Evolutionary conservation across 768 basidiomycete genomes (phyloP).

Genomic region (Erythrobasidium yunnanense): DNA sequence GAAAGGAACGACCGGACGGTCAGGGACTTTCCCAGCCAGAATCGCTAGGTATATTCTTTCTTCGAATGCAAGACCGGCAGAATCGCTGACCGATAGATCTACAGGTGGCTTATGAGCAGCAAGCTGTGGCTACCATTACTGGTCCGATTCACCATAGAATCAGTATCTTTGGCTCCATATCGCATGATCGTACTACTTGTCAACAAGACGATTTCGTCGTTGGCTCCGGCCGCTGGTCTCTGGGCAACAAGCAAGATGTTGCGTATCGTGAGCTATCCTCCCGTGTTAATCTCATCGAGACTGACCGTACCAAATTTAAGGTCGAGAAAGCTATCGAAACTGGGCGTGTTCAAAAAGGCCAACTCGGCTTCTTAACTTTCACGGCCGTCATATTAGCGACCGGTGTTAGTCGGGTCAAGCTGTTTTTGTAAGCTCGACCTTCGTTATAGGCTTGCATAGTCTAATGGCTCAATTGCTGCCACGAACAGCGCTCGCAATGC

Average conservation of each 20-base stretch:
- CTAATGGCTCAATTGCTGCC: not conserved
- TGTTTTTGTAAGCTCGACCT: conserved; percentile 15
- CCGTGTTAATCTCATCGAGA: too few relatives aligned
- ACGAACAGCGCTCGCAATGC: not conserved
- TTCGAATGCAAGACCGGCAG: not conserved
- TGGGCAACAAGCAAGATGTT: conserved; percentile 11
- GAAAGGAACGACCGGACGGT: not conserved
- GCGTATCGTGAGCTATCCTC: not conserved
- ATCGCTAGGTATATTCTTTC: conserved; percentile 5
- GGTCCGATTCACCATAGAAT: conserved; percentile 1
- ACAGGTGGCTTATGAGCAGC: conserved; percentile 1
- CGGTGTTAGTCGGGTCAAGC: not conserved
- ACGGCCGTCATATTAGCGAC: conserved; percentile 1
- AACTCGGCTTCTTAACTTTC: not conserved
- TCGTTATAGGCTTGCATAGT: not conserved
- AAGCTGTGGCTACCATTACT: conserved; percentile 7
- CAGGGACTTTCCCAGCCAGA: conserved; percentile 17
- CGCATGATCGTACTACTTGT: conserved; percentile 1
- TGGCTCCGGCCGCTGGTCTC: conserved; percentile 4
- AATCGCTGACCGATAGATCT: not conserved
- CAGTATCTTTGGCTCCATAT: conserved; percentile 10
- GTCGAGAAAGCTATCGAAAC: conserved; percentile 15
- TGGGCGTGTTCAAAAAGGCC: not conserved
- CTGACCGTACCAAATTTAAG: too few relatives aligned
- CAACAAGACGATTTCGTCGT: not conserved